Percentiles rank a stretch among this genome's conserved stretches.
These are phyloP conservation scores for Blastobotrys chiropterorum DNA, from an alignment of 805 yeast species.

Conservation along the genomic window DNA sequence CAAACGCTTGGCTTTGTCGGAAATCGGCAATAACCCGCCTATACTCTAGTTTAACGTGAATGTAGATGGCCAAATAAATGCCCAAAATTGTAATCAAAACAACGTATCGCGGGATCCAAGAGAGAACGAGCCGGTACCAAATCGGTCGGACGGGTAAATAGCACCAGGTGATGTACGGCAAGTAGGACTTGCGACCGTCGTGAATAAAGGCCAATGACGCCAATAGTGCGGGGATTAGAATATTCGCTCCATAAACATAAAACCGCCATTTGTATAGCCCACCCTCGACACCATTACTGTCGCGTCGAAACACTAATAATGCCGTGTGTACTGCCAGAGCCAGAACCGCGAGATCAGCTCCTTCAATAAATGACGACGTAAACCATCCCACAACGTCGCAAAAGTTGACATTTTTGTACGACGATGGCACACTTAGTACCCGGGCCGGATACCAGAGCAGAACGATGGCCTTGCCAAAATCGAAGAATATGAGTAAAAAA, in stretches of 20 bases:
- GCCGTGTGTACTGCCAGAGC: conserved; percentile 81
- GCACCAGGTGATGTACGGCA: conserved; percentile 64
- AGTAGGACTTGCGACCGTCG: conserved; percentile 43
- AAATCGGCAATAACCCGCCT: conserved; percentile 21
- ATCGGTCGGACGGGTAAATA: conserved; percentile 65
- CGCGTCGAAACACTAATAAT: conserved; percentile 62
- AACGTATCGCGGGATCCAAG: conserved; percentile 78
- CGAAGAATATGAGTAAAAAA: conserved; percentile 60
- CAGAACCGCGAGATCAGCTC: conserved; percentile 78
- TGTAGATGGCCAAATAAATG: conserved; percentile 65
- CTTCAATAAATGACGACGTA: conserved; percentile 74
- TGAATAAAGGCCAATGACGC: conserved; percentile 68
- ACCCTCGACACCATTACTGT: conserved; percentile 53
- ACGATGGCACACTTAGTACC: conserved; percentile 37
- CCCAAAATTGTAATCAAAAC: conserved; percentile 55
- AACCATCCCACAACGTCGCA: conserved; percentile 72
- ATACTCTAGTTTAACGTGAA: conserved; percentile 47
- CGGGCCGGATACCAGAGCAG: conserved; percentile 64
- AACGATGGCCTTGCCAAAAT: conserved; percentile 65
- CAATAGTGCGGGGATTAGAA: conserved; percentile 57
- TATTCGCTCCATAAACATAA: conserved; percentile 51
- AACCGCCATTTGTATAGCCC: conserved; percentile 60
- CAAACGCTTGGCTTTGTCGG: conserved; percentile 27
- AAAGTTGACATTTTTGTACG: conserved; percentile 45
- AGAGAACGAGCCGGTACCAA: conserved; percentile 67